Evolutionary conservation across 148 eudicot genomes (phyloP).

Genomic region (Spergularia bocconei): DNA sequence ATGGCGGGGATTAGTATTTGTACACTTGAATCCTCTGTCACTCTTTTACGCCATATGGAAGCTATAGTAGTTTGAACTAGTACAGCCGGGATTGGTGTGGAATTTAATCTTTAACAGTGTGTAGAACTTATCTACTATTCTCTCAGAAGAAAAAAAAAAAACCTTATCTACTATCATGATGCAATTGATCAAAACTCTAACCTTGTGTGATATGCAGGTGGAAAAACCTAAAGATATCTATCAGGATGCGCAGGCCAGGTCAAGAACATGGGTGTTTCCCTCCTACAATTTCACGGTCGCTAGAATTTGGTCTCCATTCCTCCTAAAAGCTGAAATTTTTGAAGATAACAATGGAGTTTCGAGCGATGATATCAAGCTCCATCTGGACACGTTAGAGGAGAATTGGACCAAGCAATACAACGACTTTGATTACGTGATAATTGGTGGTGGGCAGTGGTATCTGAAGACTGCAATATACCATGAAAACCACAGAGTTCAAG

Average conservation of each 20-base stretch:
- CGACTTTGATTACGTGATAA: slow-evolving; percentile 48
- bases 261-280: slow-evolving; percentile 64
- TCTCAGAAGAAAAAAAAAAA: too few species aligned
- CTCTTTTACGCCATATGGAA: too few species aligned
- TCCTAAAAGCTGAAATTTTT: slow-evolving; percentile 49
- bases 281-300: slow-evolving; percentile 61
- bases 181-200: neutral
- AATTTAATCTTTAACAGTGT: too few species aligned
- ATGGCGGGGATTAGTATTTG: too few species aligned
- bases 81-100: too few species aligned
- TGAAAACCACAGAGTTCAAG: slow-evolving; percentile 48
- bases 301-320: slow-evolving; percentile 71
- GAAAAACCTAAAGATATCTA: slow-evolving; percentile 58
- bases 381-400: slow-evolving; percentile 64
- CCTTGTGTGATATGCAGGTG: slow-evolving; percentile 36
- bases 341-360: slow-evolving; percentile 64
- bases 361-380: slow-evolving; percentile 47
- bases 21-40: too few species aligned
- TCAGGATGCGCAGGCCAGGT: slow-evolving; percentile 52
- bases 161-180: too few species aligned
- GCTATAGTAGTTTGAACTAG: too few species aligned
- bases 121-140: too few species aligned
- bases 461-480: slow-evolving; percentile 59
- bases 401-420: slow-evolving; percentile 52
- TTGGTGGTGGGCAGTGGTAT: slow-evolving; percentile 79